Conservation (phyloP, 257 asterid species). For the Solanum peruvianum region DNA sequence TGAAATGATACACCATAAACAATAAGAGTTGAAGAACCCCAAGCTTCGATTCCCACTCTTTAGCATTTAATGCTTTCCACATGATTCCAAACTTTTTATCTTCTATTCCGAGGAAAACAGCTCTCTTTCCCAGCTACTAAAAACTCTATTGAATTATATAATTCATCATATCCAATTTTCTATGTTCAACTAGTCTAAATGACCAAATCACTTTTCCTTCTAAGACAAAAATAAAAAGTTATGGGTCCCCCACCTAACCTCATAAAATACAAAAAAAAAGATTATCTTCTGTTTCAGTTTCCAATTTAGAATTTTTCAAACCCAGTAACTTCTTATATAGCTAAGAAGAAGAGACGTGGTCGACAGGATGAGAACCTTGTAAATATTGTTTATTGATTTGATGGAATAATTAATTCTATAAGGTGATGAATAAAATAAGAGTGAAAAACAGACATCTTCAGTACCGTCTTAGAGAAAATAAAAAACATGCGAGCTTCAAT, state of each 20-base stretch:
- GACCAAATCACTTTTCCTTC: not conserved
- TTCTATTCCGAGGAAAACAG: constrained; percentile 62
- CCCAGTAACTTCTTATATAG: constrained; percentile 14
- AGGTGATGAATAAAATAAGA: constrained; percentile 35
- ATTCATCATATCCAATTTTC: not conserved
- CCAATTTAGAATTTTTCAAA: constrained; percentile 29
- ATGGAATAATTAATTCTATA: constrained; percentile 17
- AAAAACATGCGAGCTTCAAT: constrained; percentile 66
- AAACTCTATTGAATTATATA: constrained; percentile 5
- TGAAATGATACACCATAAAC: constrained; percentile 41
- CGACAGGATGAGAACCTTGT: constrained; percentile 85
- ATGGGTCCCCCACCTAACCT: constrained; percentile 17
- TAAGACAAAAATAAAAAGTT: not conserved
- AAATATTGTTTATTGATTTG: constrained; percentile 42
- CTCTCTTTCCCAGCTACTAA: constrained; percentile 38
- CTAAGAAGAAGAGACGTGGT: constrained; percentile 32
- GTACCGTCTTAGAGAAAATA: constrained; percentile 72
- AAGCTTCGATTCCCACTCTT: constrained; percentile 54
- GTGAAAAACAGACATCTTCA: constrained; percentile 94
- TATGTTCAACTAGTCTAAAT: constrained; percentile 4
- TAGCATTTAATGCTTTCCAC: constrained; percentile 91
- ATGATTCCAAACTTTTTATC: constrained; percentile 84
- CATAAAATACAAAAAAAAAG: constrained; percentile 28
- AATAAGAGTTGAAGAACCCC: constrained; percentile 23
- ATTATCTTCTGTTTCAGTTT: not conserved